phyloP scores from a whole-genome alignment of 1,139 yeast species.

The Candida mesenterica region DNA sequence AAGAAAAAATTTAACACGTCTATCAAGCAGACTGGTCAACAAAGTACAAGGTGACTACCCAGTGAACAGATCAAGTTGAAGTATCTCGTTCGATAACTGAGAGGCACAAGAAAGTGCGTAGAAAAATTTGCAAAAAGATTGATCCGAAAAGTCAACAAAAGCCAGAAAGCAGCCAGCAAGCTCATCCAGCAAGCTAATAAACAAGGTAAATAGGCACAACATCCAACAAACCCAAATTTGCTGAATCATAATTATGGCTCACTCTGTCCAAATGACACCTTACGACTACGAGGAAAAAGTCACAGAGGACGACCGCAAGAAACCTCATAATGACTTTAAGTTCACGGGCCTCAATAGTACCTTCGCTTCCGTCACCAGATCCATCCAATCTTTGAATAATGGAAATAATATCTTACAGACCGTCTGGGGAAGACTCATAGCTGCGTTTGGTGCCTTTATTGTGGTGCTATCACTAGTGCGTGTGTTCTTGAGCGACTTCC shows the following conservation, averaged over 20 bases:
- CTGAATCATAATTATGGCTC: too few species aligned
- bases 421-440: slow-evolving; percentile 5
- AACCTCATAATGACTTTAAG: not conserved
- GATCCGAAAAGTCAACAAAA: too few species aligned
- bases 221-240: too few species aligned
- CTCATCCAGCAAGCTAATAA: too few species aligned
- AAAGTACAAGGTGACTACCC: too few species aligned
- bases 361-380: not conserved
- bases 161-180: not conserved
- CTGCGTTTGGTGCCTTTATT: slow-evolving; percentile 3
- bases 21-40: not conserved
- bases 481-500: not conserved
- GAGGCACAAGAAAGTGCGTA: too few species aligned
- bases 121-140: too few species aligned
- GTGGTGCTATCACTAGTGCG: slow-evolving; percentile 9
- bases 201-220: too few species aligned
- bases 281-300: slow-evolving; percentile 16
- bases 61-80: too few species aligned
- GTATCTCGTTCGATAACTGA: too few species aligned
- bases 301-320: not conserved
- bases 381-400: not conserved
- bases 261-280: slow-evolving; percentile 15
- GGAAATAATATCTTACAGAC: not conserved
- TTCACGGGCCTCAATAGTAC: not conserved
- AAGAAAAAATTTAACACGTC: not conserved